These are phyloP conservation scores for Kodamaea leandrae DNA, from an alignment of 805 yeast genomes.

Conservation along the genomic window DNA sequence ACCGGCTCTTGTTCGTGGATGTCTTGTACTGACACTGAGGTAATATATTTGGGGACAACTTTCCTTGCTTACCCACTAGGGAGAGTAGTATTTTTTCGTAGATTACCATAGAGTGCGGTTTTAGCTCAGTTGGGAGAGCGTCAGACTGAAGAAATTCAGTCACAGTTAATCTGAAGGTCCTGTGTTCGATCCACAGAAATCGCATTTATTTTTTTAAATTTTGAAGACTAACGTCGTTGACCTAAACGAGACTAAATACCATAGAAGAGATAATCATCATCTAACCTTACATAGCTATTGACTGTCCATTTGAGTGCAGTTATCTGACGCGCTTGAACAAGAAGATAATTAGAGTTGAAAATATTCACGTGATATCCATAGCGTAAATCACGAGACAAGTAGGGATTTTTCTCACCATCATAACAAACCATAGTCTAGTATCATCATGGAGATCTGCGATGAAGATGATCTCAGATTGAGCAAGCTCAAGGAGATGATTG, in stretches of 20 bases:
- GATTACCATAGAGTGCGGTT: conserved; percentile 20
- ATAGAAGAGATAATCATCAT: too few species aligned
- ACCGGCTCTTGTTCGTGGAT: too few species aligned
- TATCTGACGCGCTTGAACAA: too few species aligned
- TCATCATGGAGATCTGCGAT: conserved; percentile 3
- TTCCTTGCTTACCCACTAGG: too few species aligned
- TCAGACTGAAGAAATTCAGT: conserved; percentile 33
- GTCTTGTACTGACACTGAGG: too few species aligned
- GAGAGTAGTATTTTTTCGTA: too few species aligned
- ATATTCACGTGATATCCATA: conserved; percentile 23
- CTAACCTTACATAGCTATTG: too few species aligned
- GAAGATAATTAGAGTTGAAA: too few species aligned
- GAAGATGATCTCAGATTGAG: conserved; percentile 12
- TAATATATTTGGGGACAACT: too few species aligned
- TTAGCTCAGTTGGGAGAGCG: conserved; percentile 42
- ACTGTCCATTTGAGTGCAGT: too few species aligned
- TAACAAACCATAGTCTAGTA: conserved; percentile 1
- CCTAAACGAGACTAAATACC: background rate
- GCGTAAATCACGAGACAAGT: conserved; percentile 20
- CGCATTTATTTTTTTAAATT: conserved; percentile 36
- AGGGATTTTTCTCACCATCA: background rate
- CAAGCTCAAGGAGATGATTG: conserved; percentile 22
- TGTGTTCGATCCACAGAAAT: conserved; percentile 84
- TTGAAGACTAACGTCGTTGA: background rate
- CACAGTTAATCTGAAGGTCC: conserved; percentile 66